Evolutionary conservation across 2,329 filamentous ascomycete species (phyloP).

Genomic region (Phaeoacremonium minimum): DNA sequence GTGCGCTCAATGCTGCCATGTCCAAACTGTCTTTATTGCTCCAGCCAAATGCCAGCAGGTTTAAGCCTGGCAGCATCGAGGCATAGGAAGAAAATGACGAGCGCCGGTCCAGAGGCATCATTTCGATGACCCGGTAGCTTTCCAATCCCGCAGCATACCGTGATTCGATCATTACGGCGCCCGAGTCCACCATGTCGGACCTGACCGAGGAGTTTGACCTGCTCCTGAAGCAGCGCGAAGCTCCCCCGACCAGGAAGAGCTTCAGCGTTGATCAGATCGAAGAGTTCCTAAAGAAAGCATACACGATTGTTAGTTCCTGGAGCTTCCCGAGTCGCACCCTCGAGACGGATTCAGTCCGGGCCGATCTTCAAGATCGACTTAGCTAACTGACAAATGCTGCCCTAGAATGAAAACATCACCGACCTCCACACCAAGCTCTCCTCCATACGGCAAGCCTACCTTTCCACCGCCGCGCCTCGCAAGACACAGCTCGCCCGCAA

Average conservation of each 20-base stretch:
- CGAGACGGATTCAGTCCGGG: slow-evolving; percentile 25
- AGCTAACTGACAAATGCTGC: slow-evolving; percentile 5
- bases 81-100: no score
- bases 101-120: no score
- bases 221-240: slow-evolving; percentile 57
- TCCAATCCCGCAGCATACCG: no score
- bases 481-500: slow-evolving; percentile 42
- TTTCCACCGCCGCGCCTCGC: slow-evolving; percentile 71
- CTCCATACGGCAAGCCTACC: slow-evolving; percentile 83
- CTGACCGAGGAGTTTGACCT: slow-evolving; percentile 62
- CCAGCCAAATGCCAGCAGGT: no score
- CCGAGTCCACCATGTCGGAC: not conserved
- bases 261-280: slow-evolving; percentile 58
- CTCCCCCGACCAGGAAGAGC: slow-evolving; percentile 36
- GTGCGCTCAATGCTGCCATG: no score
- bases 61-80: no score
- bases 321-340: no score
- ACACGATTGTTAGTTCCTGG: slow-evolving; percentile 93
- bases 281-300: slow-evolving; percentile 89
- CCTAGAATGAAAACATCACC: slow-evolving; percentile 76
- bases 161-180: no score
- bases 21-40: no score
- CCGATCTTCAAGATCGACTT: no score
- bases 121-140: no score
- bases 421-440: slow-evolving; percentile 77